Conservation (phyloP, 148 eudicot species). For the Spergularia marina region DNA sequence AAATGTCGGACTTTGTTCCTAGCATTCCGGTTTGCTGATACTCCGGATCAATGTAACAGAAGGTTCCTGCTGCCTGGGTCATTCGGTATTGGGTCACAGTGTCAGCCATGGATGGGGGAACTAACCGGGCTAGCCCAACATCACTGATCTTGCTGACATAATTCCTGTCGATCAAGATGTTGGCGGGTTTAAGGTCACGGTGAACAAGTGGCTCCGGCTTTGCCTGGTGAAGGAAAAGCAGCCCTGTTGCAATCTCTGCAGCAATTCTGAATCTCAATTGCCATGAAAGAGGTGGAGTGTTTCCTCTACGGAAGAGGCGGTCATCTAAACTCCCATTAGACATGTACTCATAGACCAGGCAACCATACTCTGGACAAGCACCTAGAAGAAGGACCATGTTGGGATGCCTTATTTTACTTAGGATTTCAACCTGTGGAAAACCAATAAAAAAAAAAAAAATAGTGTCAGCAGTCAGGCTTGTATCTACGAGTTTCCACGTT, state of each 20-base stretch:
- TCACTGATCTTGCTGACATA: constrained; percentile 67
- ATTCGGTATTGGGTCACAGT: constrained; percentile 60
- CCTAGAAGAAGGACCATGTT: constrained; percentile 77
- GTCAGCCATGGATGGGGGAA: constrained; percentile 54
- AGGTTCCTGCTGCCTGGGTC: constrained; percentile 74
- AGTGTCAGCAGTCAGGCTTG: not conserved
- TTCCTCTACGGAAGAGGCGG: constrained; percentile 40
- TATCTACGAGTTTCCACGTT: too few species aligned
- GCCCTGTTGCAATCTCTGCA: constrained; percentile 59
- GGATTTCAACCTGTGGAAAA: constrained; percentile 52
- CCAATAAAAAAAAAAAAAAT: not conserved
- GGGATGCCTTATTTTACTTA: constrained; percentile 72
- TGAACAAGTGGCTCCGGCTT: constrained; percentile 78
- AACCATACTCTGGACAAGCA: constrained; percentile 77
- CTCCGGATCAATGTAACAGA: constrained; percentile 79
- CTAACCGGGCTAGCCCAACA: constrained; percentile 67
- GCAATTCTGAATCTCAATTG: constrained; percentile 64
- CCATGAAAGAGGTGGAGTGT: constrained; percentile 55
- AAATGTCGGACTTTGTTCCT: constrained; percentile 61
- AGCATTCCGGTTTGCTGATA: constrained; percentile 81
- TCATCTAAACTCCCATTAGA: constrained; percentile 76
- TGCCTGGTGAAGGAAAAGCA: constrained; percentile 64
- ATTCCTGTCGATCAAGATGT: constrained; percentile 58
- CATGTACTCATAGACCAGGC: constrained; percentile 72
- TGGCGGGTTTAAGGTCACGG: constrained; percentile 70